These are phyloP conservation scores for Corynespora cassiicola DNA, from an alignment of 2,329 filamentous ascomycete species.

Conservation along the genomic window DNA sequence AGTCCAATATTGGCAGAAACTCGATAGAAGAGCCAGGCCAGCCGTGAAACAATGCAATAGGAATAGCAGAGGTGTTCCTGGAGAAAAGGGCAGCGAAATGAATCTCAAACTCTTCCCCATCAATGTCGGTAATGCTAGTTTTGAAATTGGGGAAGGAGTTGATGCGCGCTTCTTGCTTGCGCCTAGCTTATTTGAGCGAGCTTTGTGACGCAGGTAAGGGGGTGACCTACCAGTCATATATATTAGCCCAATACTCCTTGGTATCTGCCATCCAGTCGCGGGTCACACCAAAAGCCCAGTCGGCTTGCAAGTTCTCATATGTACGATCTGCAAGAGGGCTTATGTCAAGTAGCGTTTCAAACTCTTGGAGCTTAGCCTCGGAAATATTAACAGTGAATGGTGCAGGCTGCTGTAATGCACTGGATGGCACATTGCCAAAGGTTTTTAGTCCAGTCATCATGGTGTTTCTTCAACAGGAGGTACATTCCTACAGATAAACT, in stretches of 20 bases:
- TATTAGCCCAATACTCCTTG: conserved; percentile 35
- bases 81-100: conserved; percentile 66
- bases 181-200: conserved; percentile 27
- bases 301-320: conserved; percentile 34
- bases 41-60: conserved; percentile 60
- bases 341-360: conserved; percentile 34
- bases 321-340: conserved; percentile 38
- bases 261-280: conserved; percentile 35
- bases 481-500: no score
- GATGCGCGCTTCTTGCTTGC: conserved; percentile 49
- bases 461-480: no score
- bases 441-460: no score
- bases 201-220: neutral
- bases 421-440: no score
- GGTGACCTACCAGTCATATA: conserved; percentile 45
- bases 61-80: conserved; percentile 55
- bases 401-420: no score
- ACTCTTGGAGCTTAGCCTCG: conserved; percentile 35
- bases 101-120: conserved; percentile 48
- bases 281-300: conserved; percentile 40
- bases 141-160: conserved; percentile 61
- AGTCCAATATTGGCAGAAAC: conserved; percentile 59
- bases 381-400: conserved; percentile 33
- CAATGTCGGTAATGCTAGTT: conserved; percentile 48
- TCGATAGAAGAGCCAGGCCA: conserved; percentile 63